Percentiles rank a stretch among this genome's conserved stretches.
Conservation (phyloP, 1,284 basidiomycete species). For the Fomitopsis pinicola region DNA sequence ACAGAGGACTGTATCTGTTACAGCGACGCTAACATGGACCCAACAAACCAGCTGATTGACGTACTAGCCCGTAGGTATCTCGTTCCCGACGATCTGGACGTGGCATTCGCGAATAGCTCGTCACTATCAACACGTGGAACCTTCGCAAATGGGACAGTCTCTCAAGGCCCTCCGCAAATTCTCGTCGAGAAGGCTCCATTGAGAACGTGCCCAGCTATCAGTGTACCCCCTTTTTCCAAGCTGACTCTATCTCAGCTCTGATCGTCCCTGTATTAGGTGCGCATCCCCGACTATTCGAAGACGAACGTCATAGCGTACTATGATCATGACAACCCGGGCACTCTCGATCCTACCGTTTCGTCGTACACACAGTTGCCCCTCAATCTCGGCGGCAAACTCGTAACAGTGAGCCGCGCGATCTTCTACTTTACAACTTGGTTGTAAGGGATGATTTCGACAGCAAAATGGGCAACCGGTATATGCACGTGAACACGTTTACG, state of each 20-base stretch:
- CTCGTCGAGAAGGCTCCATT: neutral
- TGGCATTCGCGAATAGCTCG: neutral
- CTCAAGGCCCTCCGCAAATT: neutral
- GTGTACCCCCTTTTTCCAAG: too few relatives aligned
- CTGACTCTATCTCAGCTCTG: too few relatives aligned
- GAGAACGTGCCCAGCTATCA: too few relatives aligned
- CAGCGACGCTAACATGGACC: neutral
- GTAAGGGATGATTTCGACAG: neutral
- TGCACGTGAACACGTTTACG: neutral
- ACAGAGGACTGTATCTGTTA: neutral
- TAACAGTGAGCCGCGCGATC: neutral
- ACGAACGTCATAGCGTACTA: neutral
- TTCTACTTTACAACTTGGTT: fast-evolving
- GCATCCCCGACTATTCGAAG: neutral
- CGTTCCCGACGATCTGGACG: neutral
- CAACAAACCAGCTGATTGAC: neutral
- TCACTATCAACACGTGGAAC: neutral
- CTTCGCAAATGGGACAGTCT: neutral
- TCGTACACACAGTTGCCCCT: neutral
- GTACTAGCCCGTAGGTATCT: neutral
- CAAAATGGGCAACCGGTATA: neutral
- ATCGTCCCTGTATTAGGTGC: neutral
- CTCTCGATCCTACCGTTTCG: neutral
- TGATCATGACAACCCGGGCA: neutral
- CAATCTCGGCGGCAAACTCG: neutral